phyloP scores from a whole-genome alignment of 495 filamentous ascomycete species.

The Hyphodiscus hymeniophilus region DNA sequence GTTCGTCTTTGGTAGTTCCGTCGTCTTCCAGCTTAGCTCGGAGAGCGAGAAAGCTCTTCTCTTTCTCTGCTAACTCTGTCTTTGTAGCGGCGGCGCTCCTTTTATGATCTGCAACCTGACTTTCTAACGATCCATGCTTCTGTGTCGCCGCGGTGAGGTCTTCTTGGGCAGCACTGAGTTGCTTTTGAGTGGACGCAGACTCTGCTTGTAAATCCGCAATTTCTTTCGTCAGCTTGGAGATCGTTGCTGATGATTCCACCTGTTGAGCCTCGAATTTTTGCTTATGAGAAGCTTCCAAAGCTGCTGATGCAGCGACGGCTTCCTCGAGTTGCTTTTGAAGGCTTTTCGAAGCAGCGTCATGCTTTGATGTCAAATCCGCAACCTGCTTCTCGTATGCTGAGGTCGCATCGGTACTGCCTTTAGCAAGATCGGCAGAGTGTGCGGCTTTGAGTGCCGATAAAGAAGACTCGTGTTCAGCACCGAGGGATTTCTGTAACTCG shows the following conservation, averaged over 20 bases:
- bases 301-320: constrained; percentile 32
- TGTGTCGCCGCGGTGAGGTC: constrained; percentile 22
- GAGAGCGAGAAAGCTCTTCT: constrained; percentile 26
- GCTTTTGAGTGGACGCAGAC: constrained; percentile 26
- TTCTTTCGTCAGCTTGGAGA: constrained; percentile 31
- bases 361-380: constrained; percentile 33
- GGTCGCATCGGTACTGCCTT: constrained; percentile 34
- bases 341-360: constrained; percentile 31
- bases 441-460: constrained; percentile 33
- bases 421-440: constrained; percentile 32
- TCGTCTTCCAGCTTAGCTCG: constrained; percentile 31
- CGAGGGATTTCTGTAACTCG: constrained; percentile 34
- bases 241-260: constrained; percentile 4
- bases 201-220: constrained; percentile 33
- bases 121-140: constrained; percentile 25
- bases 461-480: constrained; percentile 34
- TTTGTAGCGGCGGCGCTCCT: constrained; percentile 29
- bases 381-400: constrained; percentile 31
- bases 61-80: constrained; percentile 28
- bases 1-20: constrained; percentile 26
- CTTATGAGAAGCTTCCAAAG: constrained; percentile 36
- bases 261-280: constrained; percentile 14
- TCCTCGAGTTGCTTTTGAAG: constrained; percentile 33
- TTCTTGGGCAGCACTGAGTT: constrained; percentile 31
- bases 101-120: constrained; percentile 23